These are phyloP conservation scores for Pestalotiopsis sp. DNA, from an alignment of 2,329 filamentous ascomycete genomes.

Conservation along the genomic window DNA sequence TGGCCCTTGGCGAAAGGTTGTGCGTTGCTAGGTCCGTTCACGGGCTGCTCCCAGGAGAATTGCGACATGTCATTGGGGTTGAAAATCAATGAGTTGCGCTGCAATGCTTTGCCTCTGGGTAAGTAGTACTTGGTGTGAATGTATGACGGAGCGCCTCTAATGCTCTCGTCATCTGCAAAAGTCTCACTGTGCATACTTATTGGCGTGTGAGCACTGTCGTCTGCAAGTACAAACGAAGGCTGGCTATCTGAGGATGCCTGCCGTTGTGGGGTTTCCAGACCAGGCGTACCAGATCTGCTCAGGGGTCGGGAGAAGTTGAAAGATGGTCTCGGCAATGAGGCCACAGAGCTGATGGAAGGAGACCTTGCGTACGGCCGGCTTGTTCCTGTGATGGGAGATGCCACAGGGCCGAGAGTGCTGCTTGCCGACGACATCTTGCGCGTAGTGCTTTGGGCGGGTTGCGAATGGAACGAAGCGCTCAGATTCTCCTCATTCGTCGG, in stretches of 20 bases:
- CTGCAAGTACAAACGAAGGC: constrained; percentile 62
- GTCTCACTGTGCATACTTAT: constrained; percentile 74
- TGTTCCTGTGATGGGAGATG: constrained; percentile 58
- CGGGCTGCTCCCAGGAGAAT: constrained; percentile 66
- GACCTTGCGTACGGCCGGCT: constrained; percentile 66
- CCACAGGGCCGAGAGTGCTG: constrained; percentile 46
- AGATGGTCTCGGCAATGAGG: constrained; percentile 73
- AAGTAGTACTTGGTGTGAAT: constrained; percentile 84
- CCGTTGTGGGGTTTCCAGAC: constrained; percentile 59
- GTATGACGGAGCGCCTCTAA: constrained; percentile 68
- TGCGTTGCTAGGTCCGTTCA: constrained; percentile 41
- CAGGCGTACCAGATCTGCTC: constrained; percentile 70
- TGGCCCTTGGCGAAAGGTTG: constrained; percentile 45
- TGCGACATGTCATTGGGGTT: constrained; percentile 49
- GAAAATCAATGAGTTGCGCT: constrained; percentile 67
- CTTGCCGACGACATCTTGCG: constrained; percentile 76
- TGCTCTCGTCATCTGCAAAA: constrained; percentile 60
- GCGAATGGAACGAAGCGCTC: constrained; percentile 60
- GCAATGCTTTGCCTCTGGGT: constrained; percentile 78
- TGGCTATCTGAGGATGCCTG: constrained; percentile 71
- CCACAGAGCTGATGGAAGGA: constrained; percentile 83
- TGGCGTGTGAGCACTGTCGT: constrained; percentile 70
- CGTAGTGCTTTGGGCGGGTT: constrained; percentile 47
- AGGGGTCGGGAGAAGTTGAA: constrained; percentile 95
- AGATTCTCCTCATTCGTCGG: constrained; percentile 71